These are phyloP conservation scores for Metschnikowia aberdeeniae DNA, from an alignment of 805 yeast genomes.

Conservation along the genomic window DNA sequence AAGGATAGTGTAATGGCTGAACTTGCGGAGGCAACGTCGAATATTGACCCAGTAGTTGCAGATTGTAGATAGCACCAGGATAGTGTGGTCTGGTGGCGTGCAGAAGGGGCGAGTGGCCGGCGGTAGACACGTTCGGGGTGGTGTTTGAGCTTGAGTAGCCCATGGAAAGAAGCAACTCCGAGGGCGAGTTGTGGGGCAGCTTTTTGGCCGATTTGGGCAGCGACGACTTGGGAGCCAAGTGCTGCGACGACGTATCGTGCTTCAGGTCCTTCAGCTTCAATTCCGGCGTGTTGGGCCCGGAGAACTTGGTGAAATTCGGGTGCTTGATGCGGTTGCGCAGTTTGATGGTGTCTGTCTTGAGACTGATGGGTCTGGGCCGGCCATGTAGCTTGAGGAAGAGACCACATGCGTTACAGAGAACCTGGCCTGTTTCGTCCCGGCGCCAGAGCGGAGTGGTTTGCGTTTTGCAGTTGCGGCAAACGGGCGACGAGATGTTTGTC, in stretches of 20 bases:
- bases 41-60: constrained; percentile 17
- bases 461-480: constrained; percentile 87
- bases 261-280: constrained; percentile 46
- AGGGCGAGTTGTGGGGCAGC: constrained; percentile 13
- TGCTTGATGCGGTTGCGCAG: constrained; percentile 82
- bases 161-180: constrained; percentile 4
- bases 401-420: constrained; percentile 95
- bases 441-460: constrained; percentile 95
- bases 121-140: constrained; percentile 1
- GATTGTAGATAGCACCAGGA: constrained; percentile 10
- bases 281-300: constrained; percentile 54
- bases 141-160: constrained; percentile 1
- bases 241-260: constrained; percentile 21
- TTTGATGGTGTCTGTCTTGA: constrained; percentile 90
- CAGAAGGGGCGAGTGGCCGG: constrained; percentile 16
- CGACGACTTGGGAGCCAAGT: constrained; percentile 8
- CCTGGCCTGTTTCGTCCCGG: constrained; percentile 83
- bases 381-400: constrained; percentile 88
- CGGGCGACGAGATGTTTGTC: constrained; percentile 58
- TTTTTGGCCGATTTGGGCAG: constrained; percentile 9
- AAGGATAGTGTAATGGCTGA: constrained; percentile 61
- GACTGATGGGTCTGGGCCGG: constrained; percentile 83
- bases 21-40: constrained; percentile 28
- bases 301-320: constrained; percentile 30
- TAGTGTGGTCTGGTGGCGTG: constrained; percentile 8